These are phyloP conservation scores for Xylariales sp. DNA, from an alignment of 2,329 filamentous ascomycete genomes.

Conservation along the genomic window DNA sequence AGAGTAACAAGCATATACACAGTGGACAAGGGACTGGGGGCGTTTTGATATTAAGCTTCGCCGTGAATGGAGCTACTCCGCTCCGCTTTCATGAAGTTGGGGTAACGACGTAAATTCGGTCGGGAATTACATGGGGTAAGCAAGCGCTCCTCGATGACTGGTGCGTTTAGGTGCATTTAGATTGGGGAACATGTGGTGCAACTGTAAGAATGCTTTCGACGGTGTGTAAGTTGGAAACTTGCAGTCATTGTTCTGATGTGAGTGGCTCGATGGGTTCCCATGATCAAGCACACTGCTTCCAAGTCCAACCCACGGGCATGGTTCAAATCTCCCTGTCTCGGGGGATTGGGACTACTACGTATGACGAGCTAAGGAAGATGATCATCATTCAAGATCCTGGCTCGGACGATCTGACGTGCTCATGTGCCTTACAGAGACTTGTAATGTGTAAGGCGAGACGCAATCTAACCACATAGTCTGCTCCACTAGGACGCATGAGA, in stretches of 20 bases:
- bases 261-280: too few relatives aligned
- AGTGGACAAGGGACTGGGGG: constrained; percentile 3
- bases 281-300: too few relatives aligned
- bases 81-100: constrained; percentile 7
- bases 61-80: constrained; percentile 8
- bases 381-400: constrained; percentile 9
- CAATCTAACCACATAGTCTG: background rate
- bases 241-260: background rate
- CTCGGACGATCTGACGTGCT: constrained; percentile 1
- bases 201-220: constrained; percentile 3
- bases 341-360: background rate
- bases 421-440: constrained; percentile 6
- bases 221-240: constrained; percentile 1
- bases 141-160: constrained; percentile 10
- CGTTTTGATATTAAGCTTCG: constrained; percentile 7
- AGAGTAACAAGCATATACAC: background rate
- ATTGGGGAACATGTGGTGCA: constrained; percentile 9
- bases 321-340: background rate
- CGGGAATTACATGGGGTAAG: constrained; percentile 1
- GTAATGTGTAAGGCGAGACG: background rate
- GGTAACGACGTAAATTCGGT: constrained; percentile 7
- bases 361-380: constrained; percentile 4
- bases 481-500: background rate
- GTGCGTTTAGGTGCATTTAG: constrained; percentile 12
- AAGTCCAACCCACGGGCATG: too few relatives aligned